Percentiles rank a stretch among this genome's conserved stretches.
These are phyloP conservation scores for Epichloe festucae DNA, from an alignment of 2,329 filamentous ascomycete species.

Conservation along the genomic window DNA sequence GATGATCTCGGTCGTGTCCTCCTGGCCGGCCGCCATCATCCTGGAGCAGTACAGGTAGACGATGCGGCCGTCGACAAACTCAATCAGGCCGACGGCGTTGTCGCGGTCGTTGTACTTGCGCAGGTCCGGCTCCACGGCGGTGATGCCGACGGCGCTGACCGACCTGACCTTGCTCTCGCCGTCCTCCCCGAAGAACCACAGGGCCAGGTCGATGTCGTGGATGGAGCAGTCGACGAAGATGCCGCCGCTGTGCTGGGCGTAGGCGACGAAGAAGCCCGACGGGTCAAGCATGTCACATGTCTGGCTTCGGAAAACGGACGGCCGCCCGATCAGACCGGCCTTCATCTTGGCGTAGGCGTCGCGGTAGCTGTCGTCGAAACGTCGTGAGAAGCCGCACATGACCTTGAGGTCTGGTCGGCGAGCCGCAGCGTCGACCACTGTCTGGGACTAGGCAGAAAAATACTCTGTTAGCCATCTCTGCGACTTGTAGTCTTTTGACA, in stretches of 20 bases:
- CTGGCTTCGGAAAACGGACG: conserved; percentile 49
- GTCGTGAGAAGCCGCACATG: conserved; percentile 24
- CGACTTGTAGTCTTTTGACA: background rate
- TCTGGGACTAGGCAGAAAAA: conserved; percentile 31
- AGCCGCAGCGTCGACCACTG: conserved; percentile 41
- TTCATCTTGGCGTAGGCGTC: conserved; percentile 41
- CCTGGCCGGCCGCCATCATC: conserved; percentile 57
- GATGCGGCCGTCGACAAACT: conserved; percentile 51
- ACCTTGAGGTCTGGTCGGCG: conserved; percentile 48
- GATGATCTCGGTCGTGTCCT: conserved; percentile 55
- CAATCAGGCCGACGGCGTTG: conserved; percentile 39
- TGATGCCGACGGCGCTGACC: conserved; percentile 17
- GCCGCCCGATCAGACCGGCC: conserved; percentile 43
- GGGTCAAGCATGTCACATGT: conserved; percentile 56
- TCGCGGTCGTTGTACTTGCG: conserved; percentile 16
- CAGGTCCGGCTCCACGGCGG: conserved; percentile 15
- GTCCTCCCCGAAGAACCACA: conserved; percentile 19
- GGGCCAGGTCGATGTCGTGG: conserved; percentile 42
- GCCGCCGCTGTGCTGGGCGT: conserved; percentile 51
- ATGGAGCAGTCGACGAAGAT: conserved; percentile 60
- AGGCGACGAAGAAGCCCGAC: conserved; percentile 53
- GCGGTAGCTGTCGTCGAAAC: conserved; percentile 52
- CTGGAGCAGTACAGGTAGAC: conserved; percentile 50
- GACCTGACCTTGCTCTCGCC: conserved; percentile 12
- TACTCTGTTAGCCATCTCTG: background rate